A percentile compares a stretch with the other conserved stretches of the same genome.
These are phyloP conservation scores for Penicillium sp. DNA, from an alignment of 2,329 filamentous ascomycete species.

Conservation along the genomic window DNA sequence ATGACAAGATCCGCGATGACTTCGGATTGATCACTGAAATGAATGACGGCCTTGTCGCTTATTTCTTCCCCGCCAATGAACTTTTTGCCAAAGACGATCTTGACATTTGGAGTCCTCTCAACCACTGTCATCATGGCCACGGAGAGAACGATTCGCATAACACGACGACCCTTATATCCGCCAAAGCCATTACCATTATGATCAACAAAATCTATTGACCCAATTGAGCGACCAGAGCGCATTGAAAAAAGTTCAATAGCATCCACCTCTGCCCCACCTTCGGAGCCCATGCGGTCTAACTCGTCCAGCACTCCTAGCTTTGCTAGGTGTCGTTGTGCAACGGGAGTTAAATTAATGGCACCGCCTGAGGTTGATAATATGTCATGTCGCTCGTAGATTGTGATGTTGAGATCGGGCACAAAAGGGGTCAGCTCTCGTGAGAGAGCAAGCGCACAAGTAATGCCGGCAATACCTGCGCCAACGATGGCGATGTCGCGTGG, in stretches of 20 bases:
- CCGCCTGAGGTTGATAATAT: slow-evolving; percentile 49
- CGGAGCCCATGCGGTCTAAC: slow-evolving; percentile 43
- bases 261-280: slow-evolving; percentile 46
- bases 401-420: slow-evolving; percentile 42
- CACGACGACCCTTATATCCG: slow-evolving; percentile 46
- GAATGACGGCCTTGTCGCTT: slow-evolving; percentile 36
- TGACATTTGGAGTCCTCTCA: slow-evolving; percentile 41
- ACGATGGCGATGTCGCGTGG: slow-evolving; percentile 38
- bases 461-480: slow-evolving; percentile 42
- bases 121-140: slow-evolving; percentile 46
- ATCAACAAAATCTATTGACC: slow-evolving; percentile 45
- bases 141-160: slow-evolving; percentile 48
- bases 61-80: slow-evolving; percentile 42
- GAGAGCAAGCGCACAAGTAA: slow-evolving; percentile 39
- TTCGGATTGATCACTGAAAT: slow-evolving; percentile 44
- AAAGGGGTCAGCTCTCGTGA: slow-evolving; percentile 39
- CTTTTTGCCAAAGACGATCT: slow-evolving; percentile 49
- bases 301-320: slow-evolving; percentile 47
- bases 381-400: slow-evolving; percentile 46
- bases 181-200: slow-evolving; percentile 43
- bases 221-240: slow-evolving; percentile 44
- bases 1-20: slow-evolving; percentile 43
- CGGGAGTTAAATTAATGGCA: slow-evolving; percentile 51
- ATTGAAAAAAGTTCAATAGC: slow-evolving; percentile 47
- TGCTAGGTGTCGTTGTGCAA: slow-evolving; percentile 49